Evolutionary conservation across 306 rosid species (phyloP).

Genomic region (Acacia confusa): DNA sequence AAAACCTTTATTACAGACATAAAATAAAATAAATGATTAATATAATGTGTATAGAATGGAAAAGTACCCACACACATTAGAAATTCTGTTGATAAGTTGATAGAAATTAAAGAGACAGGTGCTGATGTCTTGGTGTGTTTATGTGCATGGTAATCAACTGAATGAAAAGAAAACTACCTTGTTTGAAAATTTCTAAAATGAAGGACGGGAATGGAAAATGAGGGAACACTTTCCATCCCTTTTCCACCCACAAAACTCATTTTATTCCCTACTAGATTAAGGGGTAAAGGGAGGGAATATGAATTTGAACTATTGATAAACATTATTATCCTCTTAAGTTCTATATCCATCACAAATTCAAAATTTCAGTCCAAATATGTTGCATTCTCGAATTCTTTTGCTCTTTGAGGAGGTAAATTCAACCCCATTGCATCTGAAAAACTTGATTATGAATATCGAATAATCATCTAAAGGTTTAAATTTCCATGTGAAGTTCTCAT

Average conservation of each 20-base stretch:
- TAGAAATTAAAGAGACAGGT: constrained; percentile 8
- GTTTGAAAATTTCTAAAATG: background rate
- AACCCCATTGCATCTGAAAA: background rate
- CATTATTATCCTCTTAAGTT: background rate
- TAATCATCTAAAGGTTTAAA: background rate
- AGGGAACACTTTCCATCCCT: background rate
- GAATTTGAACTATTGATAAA: background rate
- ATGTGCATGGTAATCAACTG: background rate
- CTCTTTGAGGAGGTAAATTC: background rate
- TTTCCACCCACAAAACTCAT: background rate
- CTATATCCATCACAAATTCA: background rate
- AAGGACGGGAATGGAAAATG: background rate
- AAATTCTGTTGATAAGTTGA: background rate
- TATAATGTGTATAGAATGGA: background rate
- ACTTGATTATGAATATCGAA: background rate
- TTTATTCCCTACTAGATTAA: background rate
- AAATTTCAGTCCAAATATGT: background rate
- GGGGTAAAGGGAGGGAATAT: background rate
- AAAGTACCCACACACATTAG: background rate
- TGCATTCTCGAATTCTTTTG: background rate
- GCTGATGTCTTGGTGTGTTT: background rate
- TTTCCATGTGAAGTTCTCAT: background rate
- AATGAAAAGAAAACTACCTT: background rate
- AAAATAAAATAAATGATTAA: background rate
- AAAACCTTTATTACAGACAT: background rate